phyloP scores from a whole-genome alignment of 139 green algal species.

The Picochlorum costavermella region DNA sequence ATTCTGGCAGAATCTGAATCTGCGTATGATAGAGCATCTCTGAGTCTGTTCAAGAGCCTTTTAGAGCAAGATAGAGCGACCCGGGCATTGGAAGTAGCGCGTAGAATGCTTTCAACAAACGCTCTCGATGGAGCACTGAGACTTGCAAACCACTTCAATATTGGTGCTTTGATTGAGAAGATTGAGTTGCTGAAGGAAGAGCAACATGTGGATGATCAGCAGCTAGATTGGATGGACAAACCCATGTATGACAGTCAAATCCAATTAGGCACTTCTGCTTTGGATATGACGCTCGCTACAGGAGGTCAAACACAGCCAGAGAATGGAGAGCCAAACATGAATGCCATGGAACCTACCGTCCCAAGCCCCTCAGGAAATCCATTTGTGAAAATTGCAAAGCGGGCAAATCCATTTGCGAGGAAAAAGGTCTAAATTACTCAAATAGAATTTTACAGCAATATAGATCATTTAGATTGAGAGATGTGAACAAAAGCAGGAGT shows the following conservation, averaged over 20 bases:
- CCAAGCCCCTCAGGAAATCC: slow-evolving; percentile 14
- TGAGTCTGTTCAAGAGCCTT: slow-evolving; percentile 27
- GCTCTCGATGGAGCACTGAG: slow-evolving; percentile 43
- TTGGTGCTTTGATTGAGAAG: slow-evolving; percentile 15
- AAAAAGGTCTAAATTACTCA: background rate
- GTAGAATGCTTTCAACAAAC: slow-evolving; percentile 28
- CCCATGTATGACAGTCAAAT: slow-evolving; percentile 10
- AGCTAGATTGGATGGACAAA: slow-evolving; percentile 8
- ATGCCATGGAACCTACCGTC: background rate
- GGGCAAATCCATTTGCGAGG: slow-evolving; percentile 4
- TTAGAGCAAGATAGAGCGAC: slow-evolving; percentile 31
- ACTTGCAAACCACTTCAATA: slow-evolving; percentile 42
- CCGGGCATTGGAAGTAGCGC: slow-evolving; percentile 45
- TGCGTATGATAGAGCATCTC: slow-evolving; percentile 19
- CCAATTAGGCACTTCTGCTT: background rate
- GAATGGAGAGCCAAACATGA: slow-evolving; percentile 14
- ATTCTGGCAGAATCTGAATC: slow-evolving; percentile 11
- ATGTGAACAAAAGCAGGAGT: too few species aligned
- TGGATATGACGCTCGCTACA: background rate
- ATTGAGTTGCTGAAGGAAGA: background rate
- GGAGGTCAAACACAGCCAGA: background rate
- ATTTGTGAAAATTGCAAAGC: slow-evolving; percentile 18
- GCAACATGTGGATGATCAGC: slow-evolving; percentile 9
- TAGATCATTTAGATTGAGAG: too few species aligned
- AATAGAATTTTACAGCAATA: too few species aligned